A percentile compares a stretch with the other conserved stretches of the same genome.
phyloP scores from a whole-genome alignment of 164 flowering plant species.

The Aristolochia contorta region DNA sequence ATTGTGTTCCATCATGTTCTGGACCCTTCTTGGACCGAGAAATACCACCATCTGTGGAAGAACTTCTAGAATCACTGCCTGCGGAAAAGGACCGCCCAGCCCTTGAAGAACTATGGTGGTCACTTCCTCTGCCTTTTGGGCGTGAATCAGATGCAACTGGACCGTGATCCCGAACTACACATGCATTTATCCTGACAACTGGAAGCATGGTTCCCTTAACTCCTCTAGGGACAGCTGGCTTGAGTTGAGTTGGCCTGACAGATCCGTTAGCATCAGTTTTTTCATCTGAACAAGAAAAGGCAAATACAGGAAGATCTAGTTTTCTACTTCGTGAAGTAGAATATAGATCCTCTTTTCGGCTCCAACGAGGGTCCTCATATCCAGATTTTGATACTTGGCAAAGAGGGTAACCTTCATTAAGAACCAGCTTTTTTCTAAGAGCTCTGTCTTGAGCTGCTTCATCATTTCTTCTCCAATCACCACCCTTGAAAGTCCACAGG shows the following conservation, averaged over 20 bases:
- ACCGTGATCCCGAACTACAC: conserved; percentile 79
- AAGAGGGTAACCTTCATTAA: conserved; percentile 82
- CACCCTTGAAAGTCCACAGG: conserved; percentile 87
- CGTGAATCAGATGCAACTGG: conserved; percentile 65
- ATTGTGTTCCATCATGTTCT: conserved; percentile 26
- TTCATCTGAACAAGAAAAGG: conserved; percentile 68
- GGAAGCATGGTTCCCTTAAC: conserved; percentile 64
- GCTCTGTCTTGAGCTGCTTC: conserved; percentile 54
- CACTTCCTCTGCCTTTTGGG: conserved; percentile 43
- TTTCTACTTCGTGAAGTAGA: conserved; percentile 52
- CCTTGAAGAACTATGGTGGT: conserved; percentile 40
- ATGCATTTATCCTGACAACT: conserved; percentile 86
- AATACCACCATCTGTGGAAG: conserved; percentile 30
- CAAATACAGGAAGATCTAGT: conserved; percentile 88
- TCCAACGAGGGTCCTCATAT: conserved; percentile 82
- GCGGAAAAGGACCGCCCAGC: conserved; percentile 33
- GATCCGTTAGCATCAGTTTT: conserved; percentile 28
- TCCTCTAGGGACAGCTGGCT: conserved; percentile 36
- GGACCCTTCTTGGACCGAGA: conserved; percentile 23
- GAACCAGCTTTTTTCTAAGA: conserved; percentile 55
- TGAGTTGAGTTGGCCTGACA: conserved; percentile 31
- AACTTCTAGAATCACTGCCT: conserved; percentile 41
- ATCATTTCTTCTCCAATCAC: conserved; percentile 93
- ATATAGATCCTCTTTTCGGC: conserved; percentile 70
- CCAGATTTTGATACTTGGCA: conserved; percentile 88